Conservation (phyloP, 768 basidiomycete species). For the Leccinum subgranulosum region DNA sequence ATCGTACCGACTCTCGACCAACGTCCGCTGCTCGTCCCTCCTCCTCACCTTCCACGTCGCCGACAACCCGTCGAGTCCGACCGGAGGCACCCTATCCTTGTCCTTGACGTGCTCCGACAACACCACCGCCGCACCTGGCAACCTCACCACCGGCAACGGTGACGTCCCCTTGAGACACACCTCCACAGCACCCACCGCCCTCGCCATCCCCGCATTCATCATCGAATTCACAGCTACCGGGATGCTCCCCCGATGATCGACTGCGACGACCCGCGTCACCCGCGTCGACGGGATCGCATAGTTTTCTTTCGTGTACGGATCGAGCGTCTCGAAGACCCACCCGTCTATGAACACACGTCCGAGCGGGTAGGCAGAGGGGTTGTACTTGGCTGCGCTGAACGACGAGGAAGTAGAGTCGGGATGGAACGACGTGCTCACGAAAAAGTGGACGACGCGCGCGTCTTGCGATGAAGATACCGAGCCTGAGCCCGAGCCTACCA, state of each 20-base stretch:
- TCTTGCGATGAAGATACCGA: constrained; percentile 29
- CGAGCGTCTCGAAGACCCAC: constrained; percentile 95
- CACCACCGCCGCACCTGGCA: constrained; percentile 64
- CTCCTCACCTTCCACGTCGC: constrained; percentile 54
- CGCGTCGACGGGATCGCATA: constrained; percentile 92
- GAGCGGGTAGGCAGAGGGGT: constrained; percentile 67
- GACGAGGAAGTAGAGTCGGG: constrained; percentile 50
- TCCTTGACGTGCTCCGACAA: constrained; percentile 46
- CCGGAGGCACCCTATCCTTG: constrained; percentile 2
- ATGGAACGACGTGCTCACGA: constrained; percentile 79
- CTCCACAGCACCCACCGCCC: constrained; percentile 72
- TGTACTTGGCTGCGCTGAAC: constrained; percentile 68
- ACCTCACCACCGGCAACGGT: constrained; percentile 62
- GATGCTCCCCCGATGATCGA: constrained; percentile 84
- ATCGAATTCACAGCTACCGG: constrained; percentile 83
- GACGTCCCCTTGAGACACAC: constrained; percentile 62
- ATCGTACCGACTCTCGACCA: constrained; percentile 54
- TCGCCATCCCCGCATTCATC: constrained; percentile 76
- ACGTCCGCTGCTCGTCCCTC: constrained; percentile 55
- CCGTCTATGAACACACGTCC: constrained; percentile 87
- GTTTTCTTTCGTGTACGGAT: constrained; percentile 91
- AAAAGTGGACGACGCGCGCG: constrained; percentile 67
- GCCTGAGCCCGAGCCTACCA: constrained; percentile 9
- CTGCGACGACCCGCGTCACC: constrained; percentile 78
- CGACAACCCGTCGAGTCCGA: constrained; percentile 30